These are phyloP conservation scores for Teunomyces stri DNA, from an alignment of 805 yeast species.

Conservation along the genomic window DNA sequence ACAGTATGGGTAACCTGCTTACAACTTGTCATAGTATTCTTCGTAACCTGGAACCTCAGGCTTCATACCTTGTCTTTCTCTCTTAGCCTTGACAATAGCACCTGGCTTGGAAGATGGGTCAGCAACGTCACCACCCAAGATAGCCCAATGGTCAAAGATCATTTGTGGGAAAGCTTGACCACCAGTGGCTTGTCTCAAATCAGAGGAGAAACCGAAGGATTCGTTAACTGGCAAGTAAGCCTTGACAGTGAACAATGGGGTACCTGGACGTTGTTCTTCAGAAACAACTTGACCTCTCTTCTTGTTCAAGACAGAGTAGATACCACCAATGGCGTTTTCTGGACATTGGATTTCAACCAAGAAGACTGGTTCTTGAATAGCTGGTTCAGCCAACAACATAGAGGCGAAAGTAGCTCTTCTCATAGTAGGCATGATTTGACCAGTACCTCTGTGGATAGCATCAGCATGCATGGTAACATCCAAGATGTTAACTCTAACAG, in stretches of 20 bases:
- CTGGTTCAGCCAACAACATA: constrained; percentile 96
- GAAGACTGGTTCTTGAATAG: constrained; percentile 98
- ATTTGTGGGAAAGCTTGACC: constrained; percentile 99
- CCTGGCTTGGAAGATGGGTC: constrained; percentile 76
- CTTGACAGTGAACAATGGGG: constrained; percentile 99
- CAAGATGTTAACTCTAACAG: constrained; percentile 94
- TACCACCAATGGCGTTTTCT: constrained; percentile 99
- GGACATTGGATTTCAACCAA: constrained; percentile 99
- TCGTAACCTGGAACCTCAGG: constrained; percentile 98
- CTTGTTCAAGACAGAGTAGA: constrained; percentile 98
- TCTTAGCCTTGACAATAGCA: constrained; percentile 55
- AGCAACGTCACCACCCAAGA: constrained; percentile 87
- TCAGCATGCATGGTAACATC: constrained; percentile 99
- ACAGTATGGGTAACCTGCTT: constrained; percentile 24
- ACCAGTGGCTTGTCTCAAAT: constrained; percentile 99
- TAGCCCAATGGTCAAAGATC: constrained; percentile 98
- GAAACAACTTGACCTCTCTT: constrained; percentile 99
- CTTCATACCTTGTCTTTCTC: constrained; percentile 97
- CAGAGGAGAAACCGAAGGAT: constrained; percentile 99
- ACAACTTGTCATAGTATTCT: constrained; percentile 95
- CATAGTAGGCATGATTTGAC: constrained; percentile 99
- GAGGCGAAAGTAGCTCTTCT: constrained; percentile 99
- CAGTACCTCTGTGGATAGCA: constrained; percentile 99
- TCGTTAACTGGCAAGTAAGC: constrained; percentile 99
- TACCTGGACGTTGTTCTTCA: constrained; percentile 99